Evolutionary conservation across 345 rosid genomes (phyloP).

Genomic region (Populus euphratica): DNA sequence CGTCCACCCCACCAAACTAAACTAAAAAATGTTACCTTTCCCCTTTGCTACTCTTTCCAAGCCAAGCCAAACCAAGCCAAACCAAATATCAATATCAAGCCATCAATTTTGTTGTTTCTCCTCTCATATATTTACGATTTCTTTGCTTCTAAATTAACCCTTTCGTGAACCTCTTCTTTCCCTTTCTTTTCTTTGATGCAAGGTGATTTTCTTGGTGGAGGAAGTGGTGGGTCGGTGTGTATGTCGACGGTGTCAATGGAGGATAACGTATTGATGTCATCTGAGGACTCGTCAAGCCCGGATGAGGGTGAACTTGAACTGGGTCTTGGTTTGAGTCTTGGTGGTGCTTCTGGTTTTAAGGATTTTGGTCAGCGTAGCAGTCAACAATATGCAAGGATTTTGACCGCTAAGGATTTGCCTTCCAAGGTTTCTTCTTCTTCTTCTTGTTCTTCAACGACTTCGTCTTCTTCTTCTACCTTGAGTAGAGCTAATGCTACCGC

Average conservation of each 20-base stretch:
- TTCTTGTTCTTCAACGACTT: constrained; percentile 29
- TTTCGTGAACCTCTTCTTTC: neutral
- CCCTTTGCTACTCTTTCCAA: constrained; percentile 5
- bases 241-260: constrained; percentile 53
- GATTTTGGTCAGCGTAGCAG: constrained; percentile 13
- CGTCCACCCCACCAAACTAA: constrained; percentile 12
- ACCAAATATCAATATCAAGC: neutral
- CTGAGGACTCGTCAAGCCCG: constrained; percentile 76
- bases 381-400: constrained; percentile 38
- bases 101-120: neutral
- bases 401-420: constrained; percentile 56
- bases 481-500: constrained; percentile 39
- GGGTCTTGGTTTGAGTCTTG: constrained; percentile 63
- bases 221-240: constrained; percentile 37
- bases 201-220: constrained; percentile 32
- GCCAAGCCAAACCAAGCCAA: neutral
- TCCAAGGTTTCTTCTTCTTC: constrained; percentile 32
- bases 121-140: neutral
- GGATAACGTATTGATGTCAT: constrained; percentile 43
- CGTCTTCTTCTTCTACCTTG: constrained; percentile 55
- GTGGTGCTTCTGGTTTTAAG: constrained; percentile 22
- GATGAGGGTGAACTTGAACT: constrained; percentile 53
- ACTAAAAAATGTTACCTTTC: neutral
- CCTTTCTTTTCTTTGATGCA: neutral
- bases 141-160: neutral